Evolutionary conservation across 495 filamentous ascomycete species (phyloP), one percentile per base, ranked within the genome.

Genomic region (Penicillium cataractarum): DNA sequence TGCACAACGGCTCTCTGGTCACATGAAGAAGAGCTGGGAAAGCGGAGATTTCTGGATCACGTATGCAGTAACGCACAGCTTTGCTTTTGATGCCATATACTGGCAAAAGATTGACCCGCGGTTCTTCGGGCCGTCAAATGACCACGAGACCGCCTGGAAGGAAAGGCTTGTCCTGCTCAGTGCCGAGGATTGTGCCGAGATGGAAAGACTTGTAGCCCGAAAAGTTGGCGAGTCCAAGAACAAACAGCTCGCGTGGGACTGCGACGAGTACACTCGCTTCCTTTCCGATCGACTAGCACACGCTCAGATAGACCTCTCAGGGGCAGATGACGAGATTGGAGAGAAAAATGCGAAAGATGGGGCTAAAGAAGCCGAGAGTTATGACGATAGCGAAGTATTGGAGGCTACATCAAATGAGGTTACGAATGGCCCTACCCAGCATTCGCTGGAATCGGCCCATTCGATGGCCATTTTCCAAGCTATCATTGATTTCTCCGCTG

Each of bases 211-310:
- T 1, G 60, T 63, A 26, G 26, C 15, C 1, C 10, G 35, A 33
- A 66, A 66, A 21, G 4, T 63, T 1, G 26, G 26, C 21, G 48
- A 63, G 48, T 63, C 64, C 55, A 48, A 49, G n/a, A 44, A 8
- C 9, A 63, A 39, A 27, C 21, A 59, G 21, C 31, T 66, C 13
- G 55, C 40, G 6, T 66, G 60, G 64, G 64, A 63, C 4, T 48
- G 46, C 8, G 49, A 63, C 48, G 64, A 60, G 51, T 55, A 59
- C 22, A 55, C 60, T 35, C 35, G 35, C 15, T 39, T 39, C 17
- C 35, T 39, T 39, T 39, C 35, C 35, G 13, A 39, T 39, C 3
- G 13, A 3, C 3, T 39, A 15, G 17, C 13, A 39, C 15, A 39
- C 13, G 15, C 1, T 39, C 35, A 39, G 15, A 37, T 55, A 10